These are phyloP conservation scores for Eleusine indica DNA, from an alignment of 176 grass and related monocot species.

Conservation along the genomic window DNA sequence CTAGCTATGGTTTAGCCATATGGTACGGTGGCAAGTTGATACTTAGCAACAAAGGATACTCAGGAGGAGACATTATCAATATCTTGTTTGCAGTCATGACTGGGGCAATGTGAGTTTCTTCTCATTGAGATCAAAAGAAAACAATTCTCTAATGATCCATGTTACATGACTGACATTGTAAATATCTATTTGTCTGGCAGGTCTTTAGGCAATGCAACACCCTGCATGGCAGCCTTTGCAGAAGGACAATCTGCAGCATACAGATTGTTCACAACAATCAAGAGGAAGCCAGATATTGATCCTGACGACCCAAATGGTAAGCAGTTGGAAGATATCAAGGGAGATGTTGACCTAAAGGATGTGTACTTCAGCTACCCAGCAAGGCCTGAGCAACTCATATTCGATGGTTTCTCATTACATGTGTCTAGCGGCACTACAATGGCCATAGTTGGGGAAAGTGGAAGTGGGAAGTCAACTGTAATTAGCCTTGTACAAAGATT, in stretches of 20 bases:
- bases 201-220: slow-evolving; percentile 73
- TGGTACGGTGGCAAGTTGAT: slow-evolving; percentile 61
- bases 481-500: slow-evolving; percentile 76
- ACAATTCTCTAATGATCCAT: not conserved
- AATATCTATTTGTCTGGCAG: slow-evolving; percentile 33
- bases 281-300: slow-evolving; percentile 74
- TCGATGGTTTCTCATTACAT: slow-evolving; percentile 52
- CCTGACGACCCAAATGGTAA: slow-evolving; percentile 55
- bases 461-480: slow-evolving; percentile 79
- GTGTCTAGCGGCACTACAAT: slow-evolving; percentile 65
- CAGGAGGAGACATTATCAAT: slow-evolving; percentile 61
- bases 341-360: slow-evolving; percentile 60
- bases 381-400: slow-evolving; percentile 66
- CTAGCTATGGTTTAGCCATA: slow-evolving; percentile 59
- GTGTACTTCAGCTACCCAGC: slow-evolving; percentile 78
- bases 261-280: slow-evolving; percentile 70
- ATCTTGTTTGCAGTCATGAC: slow-evolving; percentile 60
- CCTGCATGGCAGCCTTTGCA: slow-evolving; percentile 73
- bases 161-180: not conserved
- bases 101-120: slow-evolving; percentile 60
- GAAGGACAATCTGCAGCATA: slow-evolving; percentile 76
- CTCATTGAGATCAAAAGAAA: not conserved
- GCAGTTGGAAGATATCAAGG: slow-evolving; percentile 58
- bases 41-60: slow-evolving; percentile 48
- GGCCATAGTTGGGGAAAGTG: slow-evolving; percentile 85